Evolutionary conservation across 192 early-diverging fungal genomes (phyloP), one percentile per base, ranked within the genome.

Genomic region (Phycomyces nitens): DNA sequence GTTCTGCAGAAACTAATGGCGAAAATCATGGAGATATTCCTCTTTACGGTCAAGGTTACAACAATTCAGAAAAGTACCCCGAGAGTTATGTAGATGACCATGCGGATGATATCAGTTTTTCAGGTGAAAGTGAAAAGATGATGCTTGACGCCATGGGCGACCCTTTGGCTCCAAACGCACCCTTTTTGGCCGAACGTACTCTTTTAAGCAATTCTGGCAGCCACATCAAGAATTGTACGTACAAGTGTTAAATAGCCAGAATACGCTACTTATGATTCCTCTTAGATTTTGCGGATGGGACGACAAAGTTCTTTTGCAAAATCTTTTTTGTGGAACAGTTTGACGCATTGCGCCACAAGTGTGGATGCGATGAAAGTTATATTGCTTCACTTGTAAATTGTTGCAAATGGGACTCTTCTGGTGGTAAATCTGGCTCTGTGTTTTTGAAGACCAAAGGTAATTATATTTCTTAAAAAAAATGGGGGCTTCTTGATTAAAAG

Each of bases 241-340:
- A 40, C 50, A 22, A 27, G 0, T 9, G 53, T 18, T 21, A 27
- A 2, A 51, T 47, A 14, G 24, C 23, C 38, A n/a, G 10, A 22
- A 39, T 21, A 62, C n/a, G 20, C 16, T 44, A 50, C 12, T 50
- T 12, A 50, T 34, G 27, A 9, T 61, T 0, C 34, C 18, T 34
- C 27, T 29, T 75, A 84, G 80, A 83, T 38, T 92, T 93, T 53
- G 76, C 82, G 44, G 89, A 91, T 60, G 92, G 88, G 0, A 81
- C 86, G 12, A 90, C 89, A 1, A 84, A 82, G 61, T 82, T 97
- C 50, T 79, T 85, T 58, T 98, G 96, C 84, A 91, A 91, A 65
- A 89, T 94, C 2, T 96, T 89, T 70, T 98, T 88, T 72, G 89
- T 92, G 15, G 90, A 93, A 65, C 92, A 98, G 73, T 98, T 98